Base-by-base conservation (phyloP, 108 stramenopile species). In the Stephanodiscus triporus region DNA sequence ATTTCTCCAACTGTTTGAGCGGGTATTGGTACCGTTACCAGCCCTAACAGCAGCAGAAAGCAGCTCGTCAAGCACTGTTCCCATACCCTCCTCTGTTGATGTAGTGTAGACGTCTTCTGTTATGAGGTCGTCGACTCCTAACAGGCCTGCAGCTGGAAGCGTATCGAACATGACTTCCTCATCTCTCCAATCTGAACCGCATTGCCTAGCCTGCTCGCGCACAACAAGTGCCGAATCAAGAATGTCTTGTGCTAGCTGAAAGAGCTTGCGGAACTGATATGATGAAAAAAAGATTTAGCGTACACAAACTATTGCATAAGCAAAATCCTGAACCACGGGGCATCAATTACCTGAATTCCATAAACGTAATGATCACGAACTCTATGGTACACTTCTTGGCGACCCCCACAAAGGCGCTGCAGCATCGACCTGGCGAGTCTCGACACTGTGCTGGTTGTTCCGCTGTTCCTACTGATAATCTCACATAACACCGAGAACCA, bases 401-500 rank as follows among this genome's bases (percentile, higher is more conserved):
- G 75, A 19, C 85, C 85, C n/a, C 87, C 88, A 67, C 90, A 91
- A 29, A 94, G 67, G 19, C 72, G 56, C 47, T 89, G 87, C 45
- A 94, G 70, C 22, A 77, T 80, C 53, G 66, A 76, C 38, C 81
- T 91, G n/a, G 92, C 89, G 13, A 83, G 56, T 38, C 68, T 32
- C 50, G 83, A 75, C 9, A 89, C 19, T 13, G 61, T 51, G 1
- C 75, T 32, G 8, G 70, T 63, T 11, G 67, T 68, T 58, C 65
- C 30, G n/a, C 29, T 57, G n/a, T 57, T 57, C 56, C 56, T 77
- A 51, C 83, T 78, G 14, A 86, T 84, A 6, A 94, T 87, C 59
- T 85, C 81, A 34, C 90, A 94, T 20, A 94, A 71, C 49, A 91
- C 76, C 9, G 89, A 81, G 64, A 82, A 87, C 92, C 92, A 94